phyloP scores from a whole-genome alignment of 345 rosid genomes.

The sweet orange (Citrus sinensis) region DNA sequence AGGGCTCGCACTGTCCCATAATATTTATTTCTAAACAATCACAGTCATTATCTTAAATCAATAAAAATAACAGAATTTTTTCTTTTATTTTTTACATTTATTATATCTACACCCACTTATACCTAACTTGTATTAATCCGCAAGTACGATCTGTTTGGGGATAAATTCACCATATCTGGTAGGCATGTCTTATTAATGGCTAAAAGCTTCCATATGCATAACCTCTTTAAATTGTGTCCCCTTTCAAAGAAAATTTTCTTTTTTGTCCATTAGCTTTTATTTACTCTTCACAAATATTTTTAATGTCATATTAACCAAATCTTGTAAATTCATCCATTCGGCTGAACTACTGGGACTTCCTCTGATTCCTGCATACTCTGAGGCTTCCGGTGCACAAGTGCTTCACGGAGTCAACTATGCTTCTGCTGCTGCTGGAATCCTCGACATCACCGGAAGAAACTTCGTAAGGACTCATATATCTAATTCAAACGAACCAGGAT shows the following conservation, averaged over 20 bases:
- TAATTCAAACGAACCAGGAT: not conserved
- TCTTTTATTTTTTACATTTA: too few relatives aligned
- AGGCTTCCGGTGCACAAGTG: conserved; percentile 72
- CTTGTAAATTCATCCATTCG: conserved; percentile 21
- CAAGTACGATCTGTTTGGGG: not conserved
- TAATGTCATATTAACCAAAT: too few relatives aligned
- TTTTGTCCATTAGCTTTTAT: too few relatives aligned
- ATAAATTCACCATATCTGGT: not conserved
- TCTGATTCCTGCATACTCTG: conserved; percentile 72
- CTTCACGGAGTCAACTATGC: conserved; percentile 92
- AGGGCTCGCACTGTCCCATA: too few relatives aligned
- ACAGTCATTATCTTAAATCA: too few relatives aligned
- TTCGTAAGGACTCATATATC: conserved; percentile 47
- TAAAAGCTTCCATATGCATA: not conserved
- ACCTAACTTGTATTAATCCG: not conserved
- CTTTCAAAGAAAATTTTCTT: not conserved
- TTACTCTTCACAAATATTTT: too few relatives aligned
- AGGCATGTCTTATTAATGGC: not conserved
- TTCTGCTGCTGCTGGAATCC: conserved; percentile 96
- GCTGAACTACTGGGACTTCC: conserved; percentile 84
- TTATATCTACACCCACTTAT: too few relatives aligned
- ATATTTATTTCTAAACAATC: too few relatives aligned
- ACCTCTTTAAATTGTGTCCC: not conserved
- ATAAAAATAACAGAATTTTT: too few relatives aligned
- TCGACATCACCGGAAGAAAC: conserved; percentile 83